Percentiles rank a stretch among this genome's conserved stretches.
Conservation (phyloP, 768 basidiomycete genomes). For the Suillus sp. region DNA sequence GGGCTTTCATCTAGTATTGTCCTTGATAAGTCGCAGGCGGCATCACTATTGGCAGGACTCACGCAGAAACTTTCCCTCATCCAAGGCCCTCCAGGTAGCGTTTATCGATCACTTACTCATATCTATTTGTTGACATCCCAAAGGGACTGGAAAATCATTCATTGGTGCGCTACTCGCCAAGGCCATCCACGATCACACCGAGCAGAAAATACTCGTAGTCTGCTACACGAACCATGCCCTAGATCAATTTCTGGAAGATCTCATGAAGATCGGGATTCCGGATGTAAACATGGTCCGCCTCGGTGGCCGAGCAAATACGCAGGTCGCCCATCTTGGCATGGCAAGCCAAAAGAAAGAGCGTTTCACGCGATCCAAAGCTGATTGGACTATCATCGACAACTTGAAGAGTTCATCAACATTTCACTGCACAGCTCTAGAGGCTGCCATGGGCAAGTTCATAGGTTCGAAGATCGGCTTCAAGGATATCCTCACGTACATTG, state of each 20-base stretch:
- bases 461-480: conserved; percentile 19
- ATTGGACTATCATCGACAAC: conserved; percentile 46
- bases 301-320: conserved; percentile 52
- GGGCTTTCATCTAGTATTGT: conserved; percentile 40
- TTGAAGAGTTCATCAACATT: conserved; percentile 29
- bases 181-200: conserved; percentile 50
- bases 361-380: conserved; percentile 29
- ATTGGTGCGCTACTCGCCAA: conserved; percentile 71
- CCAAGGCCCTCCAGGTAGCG: conserved; percentile 70
- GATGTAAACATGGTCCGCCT: conserved; percentile 52
- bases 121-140: background rate
- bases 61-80: conserved; percentile 61
- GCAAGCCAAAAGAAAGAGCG: conserved; percentile 28
- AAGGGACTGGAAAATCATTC: conserved; percentile 77
- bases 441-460: conserved; percentile 32
- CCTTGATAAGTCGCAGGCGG: conserved; percentile 53
- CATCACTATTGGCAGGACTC: conserved; percentile 51
- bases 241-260: conserved; percentile 66
- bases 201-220: conserved; percentile 60
- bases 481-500: conserved; percentile 47
- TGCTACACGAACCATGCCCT: conserved; percentile 79
- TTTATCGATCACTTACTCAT: background rate
- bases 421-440: conserved; percentile 26
- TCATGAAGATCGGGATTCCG: conserved; percentile 62
- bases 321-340: conserved; percentile 49